Evolutionary conservation across 1,284 basidiomycete species (phyloP).

Genomic region (Ceratobasidium sp.): DNA sequence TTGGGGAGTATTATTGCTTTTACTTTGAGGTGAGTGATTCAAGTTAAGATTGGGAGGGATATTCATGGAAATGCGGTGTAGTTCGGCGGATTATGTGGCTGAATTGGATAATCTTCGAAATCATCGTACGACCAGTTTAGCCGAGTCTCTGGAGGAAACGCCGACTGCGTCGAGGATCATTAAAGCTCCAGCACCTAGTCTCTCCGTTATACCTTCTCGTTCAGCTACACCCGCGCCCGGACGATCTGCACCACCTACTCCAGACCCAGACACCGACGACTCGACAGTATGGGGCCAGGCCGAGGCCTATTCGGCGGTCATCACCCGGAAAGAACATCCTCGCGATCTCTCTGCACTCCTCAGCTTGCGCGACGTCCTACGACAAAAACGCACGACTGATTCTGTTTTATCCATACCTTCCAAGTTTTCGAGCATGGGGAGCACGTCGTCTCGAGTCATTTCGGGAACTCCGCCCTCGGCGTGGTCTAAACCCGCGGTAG

Average conservation of each 20-base stretch:
- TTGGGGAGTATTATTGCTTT: constrained; percentile 82
- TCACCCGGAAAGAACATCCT: constrained; percentile 72
- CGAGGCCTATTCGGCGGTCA: constrained; percentile 70
- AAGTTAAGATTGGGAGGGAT: neutral
- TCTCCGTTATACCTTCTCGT: constrained; percentile 17
- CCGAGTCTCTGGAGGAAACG: constrained; percentile 20
- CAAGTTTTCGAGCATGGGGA: constrained; percentile 48
- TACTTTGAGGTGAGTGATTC: constrained; percentile 68
- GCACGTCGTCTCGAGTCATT: constrained; percentile 42
- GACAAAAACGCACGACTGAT: constrained; percentile 61
- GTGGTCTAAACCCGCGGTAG: constrained; percentile 72
- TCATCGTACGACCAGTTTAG: constrained; percentile 33
- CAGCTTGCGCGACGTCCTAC: constrained; percentile 71
- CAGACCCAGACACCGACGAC: constrained; percentile 39
- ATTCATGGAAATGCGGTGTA: constrained; percentile 52
- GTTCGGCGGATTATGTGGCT: constrained; percentile 71
- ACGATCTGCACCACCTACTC: constrained; percentile 29
- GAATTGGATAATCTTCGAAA: constrained; percentile 66
- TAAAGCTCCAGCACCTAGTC: constrained; percentile 25
- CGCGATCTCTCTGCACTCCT: constrained; percentile 70
- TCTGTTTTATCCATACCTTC: constrained; percentile 41
- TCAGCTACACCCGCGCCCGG: constrained; percentile 16
- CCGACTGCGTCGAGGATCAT: constrained; percentile 10
- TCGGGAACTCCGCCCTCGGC: constrained; percentile 62
- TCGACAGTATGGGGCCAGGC: constrained; percentile 57